Conservation (phyloP, 345 rosid species). For the Schrenkiella parvula region DNA sequence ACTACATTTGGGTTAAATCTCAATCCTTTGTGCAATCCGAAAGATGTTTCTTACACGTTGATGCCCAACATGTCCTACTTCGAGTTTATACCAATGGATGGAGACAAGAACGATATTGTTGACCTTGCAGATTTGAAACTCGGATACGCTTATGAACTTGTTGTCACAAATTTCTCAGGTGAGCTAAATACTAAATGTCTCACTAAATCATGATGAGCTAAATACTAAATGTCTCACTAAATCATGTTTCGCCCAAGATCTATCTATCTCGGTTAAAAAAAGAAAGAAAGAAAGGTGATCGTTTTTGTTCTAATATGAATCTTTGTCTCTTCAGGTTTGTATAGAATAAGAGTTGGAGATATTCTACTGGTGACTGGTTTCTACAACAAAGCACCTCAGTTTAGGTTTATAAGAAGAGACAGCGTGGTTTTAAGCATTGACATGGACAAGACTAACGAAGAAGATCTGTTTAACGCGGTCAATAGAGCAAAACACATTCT, state of each 20-base stretch:
- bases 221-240: too few species aligned
- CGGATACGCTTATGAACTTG: conserved; percentile 60
- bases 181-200: background rate
- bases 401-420: conserved; percentile 57
- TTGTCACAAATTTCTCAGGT: conserved; percentile 77
- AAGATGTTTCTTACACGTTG: conserved; percentile 72
- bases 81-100: conserved; percentile 59
- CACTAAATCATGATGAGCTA: background rate
- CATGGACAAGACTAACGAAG: conserved; percentile 78
- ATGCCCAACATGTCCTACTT: conserved; percentile 74
- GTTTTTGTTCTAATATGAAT: too few species aligned
- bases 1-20: conserved; percentile 66
- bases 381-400: conserved; percentile 68
- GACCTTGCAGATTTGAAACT: conserved; percentile 61
- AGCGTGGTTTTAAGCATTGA: conserved; percentile 67
- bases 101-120: conserved; percentile 37
- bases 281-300: too few species aligned
- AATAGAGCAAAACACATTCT: conserved; percentile 44
- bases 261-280: too few species aligned
- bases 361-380: conserved; percentile 62
- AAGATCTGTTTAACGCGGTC: conserved; percentile 65
- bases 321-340: conserved; percentile 42
- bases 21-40: conserved; percentile 64
- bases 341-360: conserved; percentile 72
- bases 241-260: too few species aligned